Base-by-base conservation (phyloP, 352 stramenopile genomes). In the Aphanomyces astaci region DNA sequence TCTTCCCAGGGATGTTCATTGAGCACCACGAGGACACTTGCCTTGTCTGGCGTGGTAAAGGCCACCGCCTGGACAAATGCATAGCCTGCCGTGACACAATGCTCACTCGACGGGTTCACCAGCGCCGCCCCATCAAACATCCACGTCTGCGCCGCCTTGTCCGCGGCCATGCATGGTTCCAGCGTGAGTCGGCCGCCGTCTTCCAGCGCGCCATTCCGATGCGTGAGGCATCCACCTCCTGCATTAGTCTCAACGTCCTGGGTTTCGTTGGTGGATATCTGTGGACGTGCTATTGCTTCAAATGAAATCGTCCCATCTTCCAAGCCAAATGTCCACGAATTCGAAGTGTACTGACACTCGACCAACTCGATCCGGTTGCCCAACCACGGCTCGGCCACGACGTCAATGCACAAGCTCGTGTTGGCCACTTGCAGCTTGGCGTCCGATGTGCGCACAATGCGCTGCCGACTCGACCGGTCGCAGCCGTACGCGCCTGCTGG, bases 21-120 rank as follows among this genome's bases (percentile, higher is more conserved):
- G 66, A 94, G 73, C 32, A 92, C 82, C 13, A 94, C 84, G 56
- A 89, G 74, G 33, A 94, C 83, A 59, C 82, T 90, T 56, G 79
- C 80, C 70, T 90, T 76, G 28, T 82, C 70, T 0, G 86, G 86
- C 10, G 84, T 94, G 57, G 87, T 73, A 56, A 94, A 94, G 0
- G 82, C 77, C 32, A 74, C 63, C 0, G 83, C 75, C 67, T 92
- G 86, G 19, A 88, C 74, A 63, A 94, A 89, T 19, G 82, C 73
- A 70, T 92, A 94, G 0, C 86, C 86, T 0, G 79, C 86, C 17
- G 86, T 92, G 57, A 92, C 86, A 22, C 86, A 94, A 71, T 90
- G 85, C 59, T 82, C 75, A 0, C 60, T 39, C 3, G 75, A 77
- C 30, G 75, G 75, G 39, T 55, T 39, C 45, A 77, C 86, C 13